Conservation (phyloP, 2,329 filamentous ascomycete genomes). For the Sarocladium oryzae region DNA sequence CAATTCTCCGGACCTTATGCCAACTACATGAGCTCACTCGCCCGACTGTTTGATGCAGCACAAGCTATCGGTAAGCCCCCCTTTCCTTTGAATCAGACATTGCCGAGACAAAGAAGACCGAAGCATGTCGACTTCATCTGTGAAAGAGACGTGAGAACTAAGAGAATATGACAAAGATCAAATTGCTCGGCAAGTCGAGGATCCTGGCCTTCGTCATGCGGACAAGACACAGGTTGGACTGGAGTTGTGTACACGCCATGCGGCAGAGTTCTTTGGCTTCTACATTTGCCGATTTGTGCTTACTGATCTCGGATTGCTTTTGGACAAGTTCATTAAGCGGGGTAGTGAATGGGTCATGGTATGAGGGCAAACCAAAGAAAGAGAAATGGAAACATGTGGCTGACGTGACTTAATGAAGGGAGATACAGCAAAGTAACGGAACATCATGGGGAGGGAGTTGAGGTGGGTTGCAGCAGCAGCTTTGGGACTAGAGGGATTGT, state of each 20-base stretch:
- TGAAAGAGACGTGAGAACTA: constrained; percentile 14
- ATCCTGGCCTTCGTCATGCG: constrained; percentile 84
- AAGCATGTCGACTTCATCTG: too few species aligned
- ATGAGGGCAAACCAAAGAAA: constrained; percentile 16
- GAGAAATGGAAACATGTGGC: background rate
- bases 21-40: constrained; percentile 85
- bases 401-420: constrained; percentile 2
- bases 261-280: constrained; percentile 95
- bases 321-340: constrained; percentile 96
- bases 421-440: background rate
- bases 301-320: constrained; percentile 70
- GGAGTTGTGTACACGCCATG: constrained; percentile 86
- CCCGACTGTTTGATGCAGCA: constrained; percentile 84
- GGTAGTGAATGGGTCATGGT: constrained; percentile 84
- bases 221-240: constrained; percentile 93
- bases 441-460: too few species aligned
- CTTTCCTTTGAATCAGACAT: background rate
- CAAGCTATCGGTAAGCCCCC: constrained; percentile 77
- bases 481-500: background rate
- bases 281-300: constrained; percentile 95
- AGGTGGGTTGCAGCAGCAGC: too few species aligned
- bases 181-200: constrained; percentile 92
- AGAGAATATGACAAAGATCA: constrained; percentile 57
- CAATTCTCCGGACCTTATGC: constrained; percentile 79
- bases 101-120: background rate